phyloP scores from a whole-genome alignment of 768 basidiomycete species.

The Mycena chlorophos region DNA sequence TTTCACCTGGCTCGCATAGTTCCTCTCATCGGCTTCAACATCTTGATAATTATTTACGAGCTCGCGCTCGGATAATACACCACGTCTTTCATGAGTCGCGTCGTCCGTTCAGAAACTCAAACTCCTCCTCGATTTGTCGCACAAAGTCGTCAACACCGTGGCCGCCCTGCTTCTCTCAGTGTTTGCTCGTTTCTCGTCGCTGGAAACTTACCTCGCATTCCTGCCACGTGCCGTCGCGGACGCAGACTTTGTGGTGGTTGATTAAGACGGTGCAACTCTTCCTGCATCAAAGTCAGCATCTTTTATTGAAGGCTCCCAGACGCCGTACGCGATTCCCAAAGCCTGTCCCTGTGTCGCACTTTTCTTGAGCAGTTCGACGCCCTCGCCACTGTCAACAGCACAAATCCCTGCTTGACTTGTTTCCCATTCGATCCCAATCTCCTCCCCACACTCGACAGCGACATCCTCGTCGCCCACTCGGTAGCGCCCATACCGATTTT shows the following conservation, averaged over 20 bases:
- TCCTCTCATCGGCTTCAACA: conserved; percentile 86
- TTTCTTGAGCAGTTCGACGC: conserved; percentile 59
- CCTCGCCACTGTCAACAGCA: conserved; percentile 63
- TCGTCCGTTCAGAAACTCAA: conserved; percentile 56
- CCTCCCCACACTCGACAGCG: conserved; percentile 64
- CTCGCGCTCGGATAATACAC: conserved; percentile 50
- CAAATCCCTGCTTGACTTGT: conserved; percentile 55
- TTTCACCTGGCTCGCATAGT: conserved; percentile 49
- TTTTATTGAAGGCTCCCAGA: not conserved
- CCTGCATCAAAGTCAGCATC: conserved; percentile 34
- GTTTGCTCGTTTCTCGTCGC: not conserved
- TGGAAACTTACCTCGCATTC: conserved; percentile 63
- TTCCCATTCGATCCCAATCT: conserved; percentile 70
- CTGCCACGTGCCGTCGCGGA: conserved; percentile 79
- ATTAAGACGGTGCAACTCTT: conserved; percentile 90
- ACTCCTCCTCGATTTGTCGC: conserved; percentile 72
- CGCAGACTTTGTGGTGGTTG: conserved; percentile 63
- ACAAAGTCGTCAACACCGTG: conserved; percentile 77
- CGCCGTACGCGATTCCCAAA: conserved; percentile 57
- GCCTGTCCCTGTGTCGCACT: conserved; percentile 49
- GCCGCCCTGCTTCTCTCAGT: conserved; percentile 54
- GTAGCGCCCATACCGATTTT: conserved; percentile 65
- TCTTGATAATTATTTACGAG: conserved; percentile 85
- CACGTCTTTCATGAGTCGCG: conserved; percentile 16
- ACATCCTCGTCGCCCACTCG: conserved; percentile 66